phyloP scores from a whole-genome alignment of 192 early-diverging fungal species.

The Spinellus fusiger region DNA sequence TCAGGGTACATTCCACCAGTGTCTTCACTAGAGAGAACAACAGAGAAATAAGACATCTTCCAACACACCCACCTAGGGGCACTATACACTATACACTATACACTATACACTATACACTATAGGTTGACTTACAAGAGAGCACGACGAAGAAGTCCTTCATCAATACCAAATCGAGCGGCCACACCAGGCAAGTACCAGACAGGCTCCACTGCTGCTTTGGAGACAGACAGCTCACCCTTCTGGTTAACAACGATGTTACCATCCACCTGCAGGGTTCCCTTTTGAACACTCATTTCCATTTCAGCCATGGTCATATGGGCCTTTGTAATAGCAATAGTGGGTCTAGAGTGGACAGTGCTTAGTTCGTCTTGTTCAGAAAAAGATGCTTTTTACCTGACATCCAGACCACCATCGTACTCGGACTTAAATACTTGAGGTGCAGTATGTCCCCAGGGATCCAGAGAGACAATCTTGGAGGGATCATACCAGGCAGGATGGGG shows the following conservation, averaged over 20 bases:
- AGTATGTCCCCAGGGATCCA: conserved; percentile 91
- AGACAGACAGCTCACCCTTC: conserved; percentile 76
- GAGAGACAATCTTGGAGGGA: conserved; percentile 84
- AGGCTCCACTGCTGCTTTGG: conserved; percentile 91
- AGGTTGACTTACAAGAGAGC: conserved; percentile 64
- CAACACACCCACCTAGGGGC: neutral
- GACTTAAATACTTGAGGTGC: conserved; percentile 54
- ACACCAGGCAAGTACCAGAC: conserved; percentile 95
- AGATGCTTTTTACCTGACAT: conserved; percentile 43
- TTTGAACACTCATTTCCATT: conserved; percentile 66
- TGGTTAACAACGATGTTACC: conserved; percentile 77
- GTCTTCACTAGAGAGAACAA: conserved; percentile 55
- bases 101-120: neutral
- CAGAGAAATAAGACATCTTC: neutral
- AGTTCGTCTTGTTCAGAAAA: neutral
- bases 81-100: neutral
- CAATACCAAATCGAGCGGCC: conserved; percentile 80
- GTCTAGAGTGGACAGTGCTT: conserved; percentile 35
- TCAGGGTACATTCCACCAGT: conserved; percentile 95
- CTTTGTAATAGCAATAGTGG: conserved; percentile 87
- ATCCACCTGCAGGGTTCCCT: conserved; percentile 64
- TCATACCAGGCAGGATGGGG: conserved; percentile 78
- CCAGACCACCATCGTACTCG: conserved; percentile 63
- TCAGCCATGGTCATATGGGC: conserved; percentile 96
- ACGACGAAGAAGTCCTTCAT: conserved; percentile 76